Percentiles rank a stretch among this genome's conserved stretches.
These are phyloP conservation scores for Ceratocystis huliohia DNA, from an alignment of 2,329 filamentous ascomycete species.

Conservation along the genomic window DNA sequence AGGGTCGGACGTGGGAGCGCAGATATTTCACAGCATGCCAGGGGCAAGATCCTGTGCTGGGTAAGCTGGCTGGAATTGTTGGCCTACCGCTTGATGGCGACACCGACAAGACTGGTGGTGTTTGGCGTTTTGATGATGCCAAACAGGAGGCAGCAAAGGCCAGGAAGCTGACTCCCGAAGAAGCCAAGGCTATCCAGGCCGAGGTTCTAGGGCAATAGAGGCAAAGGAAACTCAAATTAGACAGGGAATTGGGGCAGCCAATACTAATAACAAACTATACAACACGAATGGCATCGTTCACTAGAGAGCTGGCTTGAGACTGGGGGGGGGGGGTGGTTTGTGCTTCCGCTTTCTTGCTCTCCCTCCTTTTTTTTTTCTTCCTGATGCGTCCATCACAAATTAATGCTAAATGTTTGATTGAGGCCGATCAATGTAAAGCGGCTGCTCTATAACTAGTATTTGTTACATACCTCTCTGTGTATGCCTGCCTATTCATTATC, in stretches of 20 bases:
- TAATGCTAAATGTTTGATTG: constrained; percentile 5
- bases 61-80: constrained; percentile 34
- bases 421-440: neutral
- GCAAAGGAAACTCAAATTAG: neutral
- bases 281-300: neutral
- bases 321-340: neutral
- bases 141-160: constrained; percentile 28
- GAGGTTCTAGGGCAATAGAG: constrained; percentile 30
- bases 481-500: neutral
- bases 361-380: neutral
- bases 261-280: neutral
- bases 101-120: constrained; percentile 46
- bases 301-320: too few relatives aligned
- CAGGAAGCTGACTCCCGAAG: constrained; percentile 30
- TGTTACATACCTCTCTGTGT: neutral
- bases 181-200: constrained; percentile 34
- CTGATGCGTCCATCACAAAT: neutral
- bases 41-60: constrained; percentile 35
- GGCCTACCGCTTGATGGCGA: constrained; percentile 41
- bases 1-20: constrained; percentile 65
- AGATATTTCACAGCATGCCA: constrained; percentile 59
- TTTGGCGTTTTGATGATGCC: constrained; percentile 45
- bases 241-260: neutral
- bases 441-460: neutral
- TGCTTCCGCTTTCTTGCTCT: neutral